Conservation (phyloP, 1,284 basidiomycete genomes). For the Inonotus hispidus region DNA sequence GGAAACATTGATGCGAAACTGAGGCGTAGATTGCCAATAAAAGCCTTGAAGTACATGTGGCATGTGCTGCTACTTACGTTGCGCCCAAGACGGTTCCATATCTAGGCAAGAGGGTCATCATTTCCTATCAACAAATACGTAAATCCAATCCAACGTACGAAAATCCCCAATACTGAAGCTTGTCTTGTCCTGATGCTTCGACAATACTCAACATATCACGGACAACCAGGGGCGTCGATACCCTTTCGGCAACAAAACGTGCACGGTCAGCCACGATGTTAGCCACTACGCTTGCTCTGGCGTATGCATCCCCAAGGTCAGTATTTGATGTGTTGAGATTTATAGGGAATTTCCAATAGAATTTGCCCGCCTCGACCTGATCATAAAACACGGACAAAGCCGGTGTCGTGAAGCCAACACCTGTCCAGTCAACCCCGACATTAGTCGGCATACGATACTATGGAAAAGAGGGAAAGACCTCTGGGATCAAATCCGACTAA, state of each 20-base stretch:
- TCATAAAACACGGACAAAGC: slow-evolving; percentile 4
- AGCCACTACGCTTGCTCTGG: neutral
- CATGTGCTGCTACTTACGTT: slow-evolving; percentile 20
- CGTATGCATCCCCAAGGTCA: slow-evolving; percentile 2
- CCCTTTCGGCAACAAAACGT: slow-evolving; percentile 7
- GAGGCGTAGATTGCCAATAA: neutral
- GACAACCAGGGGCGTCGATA: slow-evolving; percentile 21
- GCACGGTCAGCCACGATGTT: neutral
- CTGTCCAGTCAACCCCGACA: neutral
- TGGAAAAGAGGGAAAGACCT: slow-evolving; percentile 16
- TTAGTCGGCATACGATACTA: no score
- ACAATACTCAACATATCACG: slow-evolving; percentile 28
- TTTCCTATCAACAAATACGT: neutral
- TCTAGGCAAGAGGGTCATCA: slow-evolving; percentile 14
- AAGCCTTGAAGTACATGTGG: neutral
- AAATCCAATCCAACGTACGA: slow-evolving; percentile 18
- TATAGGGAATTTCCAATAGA: neutral
- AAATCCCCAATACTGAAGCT: slow-evolving; percentile 28
- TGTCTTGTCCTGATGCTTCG: slow-evolving; percentile 24
- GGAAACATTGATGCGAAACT: slow-evolving; percentile 27
- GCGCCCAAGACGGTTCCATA: slow-evolving; percentile 25
- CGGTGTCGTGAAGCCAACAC: slow-evolving; percentile 20
- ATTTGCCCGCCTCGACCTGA: slow-evolving; percentile 10
- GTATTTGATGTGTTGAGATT: slow-evolving; percentile 5
- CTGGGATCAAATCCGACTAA: slow-evolving; percentile 33